A percentile compares a stretch with the other conserved stretches of the same genome.
phyloP scores from a whole-genome alignment of 768 basidiomycete species.

The Naganishia friedmannii region DNA sequence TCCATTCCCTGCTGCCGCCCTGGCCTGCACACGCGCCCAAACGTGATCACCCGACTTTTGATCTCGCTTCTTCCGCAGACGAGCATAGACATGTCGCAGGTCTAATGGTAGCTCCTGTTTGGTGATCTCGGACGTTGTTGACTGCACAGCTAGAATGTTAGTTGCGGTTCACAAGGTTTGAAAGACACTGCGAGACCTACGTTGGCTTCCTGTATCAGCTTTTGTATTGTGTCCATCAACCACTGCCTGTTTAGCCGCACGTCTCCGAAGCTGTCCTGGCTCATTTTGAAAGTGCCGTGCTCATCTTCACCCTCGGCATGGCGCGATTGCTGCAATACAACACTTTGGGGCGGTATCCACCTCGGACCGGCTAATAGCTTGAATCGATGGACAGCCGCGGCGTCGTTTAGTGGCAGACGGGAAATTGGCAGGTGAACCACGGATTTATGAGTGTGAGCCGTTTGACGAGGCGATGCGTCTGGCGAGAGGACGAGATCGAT shows the following conservation, averaged over 20 bases:
- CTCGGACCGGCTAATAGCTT: conserved; percentile 84
- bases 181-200: conserved; percentile 57
- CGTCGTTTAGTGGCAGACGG: conserved; percentile 63
- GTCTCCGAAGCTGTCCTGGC: conserved; percentile 79
- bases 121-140: conserved; percentile 56
- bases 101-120: conserved; percentile 69
- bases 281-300: conserved; percentile 84
- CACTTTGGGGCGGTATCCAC: conserved; percentile 74
- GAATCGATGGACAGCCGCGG: conserved; percentile 73
- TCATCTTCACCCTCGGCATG: conserved; percentile 41
- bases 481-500: conserved; percentile 62
- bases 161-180: not conserved
- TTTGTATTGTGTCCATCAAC: conserved; percentile 81
- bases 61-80: conserved; percentile 67
- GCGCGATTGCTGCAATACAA: conserved; percentile 56
- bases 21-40: conserved; percentile 54
- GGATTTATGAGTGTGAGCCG: conserved; percentile 25
- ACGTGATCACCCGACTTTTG: conserved; percentile 57
- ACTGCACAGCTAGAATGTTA: conserved; percentile 50
- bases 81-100: conserved; percentile 71
- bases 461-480: conserved; percentile 12
- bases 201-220: conserved; percentile 75
- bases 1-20: conserved; percentile 57
- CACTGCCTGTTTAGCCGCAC: conserved; percentile 88
- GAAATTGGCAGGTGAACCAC: conserved; percentile 55